phyloP scores from a whole-genome alignment of 805 yeast species.

The Saccharomycopsis javanensis region DNA sequence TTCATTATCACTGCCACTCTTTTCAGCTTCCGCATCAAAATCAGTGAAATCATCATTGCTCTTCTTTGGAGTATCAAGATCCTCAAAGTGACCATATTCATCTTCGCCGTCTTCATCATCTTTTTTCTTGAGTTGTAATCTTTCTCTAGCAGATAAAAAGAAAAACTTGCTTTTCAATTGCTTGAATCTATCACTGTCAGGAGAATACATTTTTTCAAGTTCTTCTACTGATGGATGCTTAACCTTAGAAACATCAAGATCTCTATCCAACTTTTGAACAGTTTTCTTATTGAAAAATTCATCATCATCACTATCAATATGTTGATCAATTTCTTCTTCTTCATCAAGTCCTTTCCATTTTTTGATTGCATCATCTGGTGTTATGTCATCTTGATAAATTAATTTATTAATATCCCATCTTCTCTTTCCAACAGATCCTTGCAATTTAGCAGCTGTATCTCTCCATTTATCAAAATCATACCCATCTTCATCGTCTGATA shows the following conservation, averaged over 20 bases:
- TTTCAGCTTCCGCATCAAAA: slow-evolving; percentile 42
- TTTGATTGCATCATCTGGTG: slow-evolving; percentile 57
- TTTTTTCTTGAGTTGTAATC: slow-evolving; percentile 20
- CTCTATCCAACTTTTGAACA: background rate
- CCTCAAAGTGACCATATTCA: slow-evolving; percentile 24
- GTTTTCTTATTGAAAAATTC: slow-evolving; percentile 17
- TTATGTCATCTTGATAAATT: slow-evolving; percentile 67
- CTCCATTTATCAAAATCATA: slow-evolving; percentile 20
- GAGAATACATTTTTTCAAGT: slow-evolving; percentile 13
- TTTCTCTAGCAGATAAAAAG: slow-evolving; percentile 17
- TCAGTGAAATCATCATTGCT: slow-evolving; percentile 42
- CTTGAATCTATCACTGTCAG: slow-evolving; percentile 24
- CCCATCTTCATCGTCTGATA: slow-evolving; percentile 27
- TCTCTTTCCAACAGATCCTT: slow-evolving; percentile 40
- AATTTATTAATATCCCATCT: slow-evolving; percentile 76
- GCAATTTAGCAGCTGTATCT: slow-evolving; percentile 49
- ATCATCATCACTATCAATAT: slow-evolving; percentile 15
- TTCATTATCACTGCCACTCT: slow-evolving; percentile 31
- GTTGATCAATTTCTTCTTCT: slow-evolving; percentile 11
- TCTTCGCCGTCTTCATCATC: slow-evolving; percentile 18
- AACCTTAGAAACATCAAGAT: slow-evolving; percentile 11
- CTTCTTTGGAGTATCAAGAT: slow-evolving; percentile 26
- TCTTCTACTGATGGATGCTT: slow-evolving; percentile 6
- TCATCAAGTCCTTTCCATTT: slow-evolving; percentile 16
- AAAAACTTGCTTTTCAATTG: slow-evolving; percentile 22